Base-by-base conservation (phyloP, 1,284 basidiomycete genomes). In the Hymenochaete sp. region DNA sequence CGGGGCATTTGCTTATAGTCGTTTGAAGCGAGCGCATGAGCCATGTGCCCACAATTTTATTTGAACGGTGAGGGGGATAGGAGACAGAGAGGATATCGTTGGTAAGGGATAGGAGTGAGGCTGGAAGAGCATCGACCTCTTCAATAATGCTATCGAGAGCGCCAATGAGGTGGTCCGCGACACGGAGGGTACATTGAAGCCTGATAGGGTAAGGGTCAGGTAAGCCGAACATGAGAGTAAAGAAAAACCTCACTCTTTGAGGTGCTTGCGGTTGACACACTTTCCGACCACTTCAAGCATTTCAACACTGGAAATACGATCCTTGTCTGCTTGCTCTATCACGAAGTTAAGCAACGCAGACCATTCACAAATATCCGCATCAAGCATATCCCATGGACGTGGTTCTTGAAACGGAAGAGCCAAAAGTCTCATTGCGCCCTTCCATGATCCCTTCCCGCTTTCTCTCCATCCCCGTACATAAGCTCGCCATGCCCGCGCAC, bases 21-120 rank as follows among this genome's bases (percentile, higher is more conserved):
- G 64, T 60, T 29, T 67, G 68, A 41, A 85, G 58, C 3, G 77
- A 70, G 29, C 76, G 64, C 14, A 78, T 61, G 50, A 82, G 64
- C 82, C 82, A 86, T 51, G 74, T 62, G 24, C 71, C 71, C 32
- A 67, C 66, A 38, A 72, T 64, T 53, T 71, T 66, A 53, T 73
- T 71, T 36, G 64, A 62, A 2, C 71, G 66, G n/a, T 71, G 70
- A 0, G 80, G 78, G 0, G 83, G 82, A 61, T 87, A 87, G n/a
- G 71, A 71, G 10, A 71, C 66, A 13, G 65, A 58, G 41, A 87
- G 63, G 0, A 73, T 73, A 31, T 75, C 70, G 50, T 77, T 75
- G 40, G 77, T 65, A 44, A 82, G 70, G 40, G 75, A 70, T 27
- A 82, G 57, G 8, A 82, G 56, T 32, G 55, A 55, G 10, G 57